Base-by-base conservation (phyloP, 1,139 yeast species). In the Kodamaea anthophila region DNA sequence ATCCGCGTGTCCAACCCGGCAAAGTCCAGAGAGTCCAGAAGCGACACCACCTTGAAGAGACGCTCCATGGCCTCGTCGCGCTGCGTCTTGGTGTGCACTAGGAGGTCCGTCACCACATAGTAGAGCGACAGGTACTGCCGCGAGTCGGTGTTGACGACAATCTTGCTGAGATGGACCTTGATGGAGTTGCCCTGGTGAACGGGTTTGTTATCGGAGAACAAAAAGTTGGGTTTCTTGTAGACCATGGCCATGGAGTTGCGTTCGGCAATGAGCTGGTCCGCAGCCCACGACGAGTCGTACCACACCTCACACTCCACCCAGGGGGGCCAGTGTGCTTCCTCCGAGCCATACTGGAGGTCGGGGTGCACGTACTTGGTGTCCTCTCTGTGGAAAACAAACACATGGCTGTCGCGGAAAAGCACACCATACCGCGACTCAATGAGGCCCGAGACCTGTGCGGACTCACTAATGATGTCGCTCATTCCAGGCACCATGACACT, bases 231-330 rank as follows among this genome's bases (percentile, higher is more conserved):
- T 41, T 70, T 70, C 38, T 74, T 80, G 40, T 66, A 69, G 1
- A 84, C 63, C 13, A 82, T 45, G 0, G 78, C 79, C 40, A 77
- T 66, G 0, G 91, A 70, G 2, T 82, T 70, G 33, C 73, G 70
- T 34, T 79, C 77, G 23, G 81, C 67, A 15, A 87, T 70, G 36
- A 80, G 65, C 32, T 77, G 72, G 16, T 67, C 59, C 22, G 63
- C 57, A 28, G 80, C 55, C 44, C 79, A 65, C 0, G 67, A 51
- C n/a, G 77, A 70, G 33, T 83, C 82, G 45, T 82, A 82, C 40
- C 87, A 77, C 36, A 81, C 67, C 49, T 88, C 97, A 29, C 52
- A 46, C 35, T 81, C 84, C 20, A 86, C 54, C 86, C 91, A 81
- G 2, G 95, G 94, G 1, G 94, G 91, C 96, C 96, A 85, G 35